A percentile compares a stretch with the other conserved stretches of the same genome.
Evolutionary conservation across 2,329 filamentous ascomycete genomes (phyloP).

Genomic region (Elsinoe necatrix): DNA sequence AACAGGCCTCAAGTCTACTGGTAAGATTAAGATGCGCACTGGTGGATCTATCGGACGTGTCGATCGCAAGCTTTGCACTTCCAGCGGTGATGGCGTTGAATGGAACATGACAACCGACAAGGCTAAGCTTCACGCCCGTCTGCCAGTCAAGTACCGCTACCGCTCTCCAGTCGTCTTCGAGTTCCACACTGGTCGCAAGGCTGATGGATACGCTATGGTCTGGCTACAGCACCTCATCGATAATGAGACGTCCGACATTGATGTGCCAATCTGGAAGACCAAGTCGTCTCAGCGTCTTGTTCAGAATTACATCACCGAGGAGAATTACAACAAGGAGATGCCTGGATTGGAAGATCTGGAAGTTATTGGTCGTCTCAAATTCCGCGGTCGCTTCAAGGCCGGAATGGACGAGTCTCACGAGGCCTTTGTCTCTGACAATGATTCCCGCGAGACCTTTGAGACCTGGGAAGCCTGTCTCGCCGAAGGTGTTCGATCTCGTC

Average conservation of each 20-base stretch:
- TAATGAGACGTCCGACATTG: slow-evolving; percentile 65
- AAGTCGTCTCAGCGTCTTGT: slow-evolving; percentile 65
- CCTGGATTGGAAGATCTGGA: slow-evolving; percentile 68
- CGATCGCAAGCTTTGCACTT: slow-evolving; percentile 53
- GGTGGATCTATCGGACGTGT: slow-evolving; percentile 73
- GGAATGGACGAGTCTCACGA: slow-evolving; percentile 83
- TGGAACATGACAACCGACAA: slow-evolving; percentile 46
- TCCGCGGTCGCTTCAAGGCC: slow-evolving; percentile 75
- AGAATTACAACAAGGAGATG: slow-evolving; percentile 55
- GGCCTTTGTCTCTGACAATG: slow-evolving; percentile 74
- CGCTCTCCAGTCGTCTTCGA: slow-evolving; percentile 85
- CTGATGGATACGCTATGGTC: slow-evolving; percentile 67
- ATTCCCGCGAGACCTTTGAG: slow-evolving; percentile 86
- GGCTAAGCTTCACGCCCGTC: slow-evolving; percentile 51
- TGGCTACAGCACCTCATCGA: slow-evolving; percentile 85
- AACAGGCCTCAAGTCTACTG: slow-evolving; percentile 50
- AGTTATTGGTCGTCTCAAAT: slow-evolving; percentile 72
- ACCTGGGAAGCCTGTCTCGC: slow-evolving; percentile 87
- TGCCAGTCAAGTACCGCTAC: slow-evolving; percentile 87
- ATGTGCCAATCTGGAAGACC: slow-evolving; percentile 86
- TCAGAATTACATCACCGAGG: slow-evolving; percentile 84
- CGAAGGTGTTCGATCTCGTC: slow-evolving; percentile 69
- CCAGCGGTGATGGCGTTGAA: slow-evolving; percentile 49
- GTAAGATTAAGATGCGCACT: slow-evolving; percentile 70
- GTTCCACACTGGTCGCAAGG: slow-evolving; percentile 61